Evolutionary conservation across 331 rosid species (phyloP), one percentile per base, ranked within the genome.

Genomic region (Acacia concinna): DNA sequence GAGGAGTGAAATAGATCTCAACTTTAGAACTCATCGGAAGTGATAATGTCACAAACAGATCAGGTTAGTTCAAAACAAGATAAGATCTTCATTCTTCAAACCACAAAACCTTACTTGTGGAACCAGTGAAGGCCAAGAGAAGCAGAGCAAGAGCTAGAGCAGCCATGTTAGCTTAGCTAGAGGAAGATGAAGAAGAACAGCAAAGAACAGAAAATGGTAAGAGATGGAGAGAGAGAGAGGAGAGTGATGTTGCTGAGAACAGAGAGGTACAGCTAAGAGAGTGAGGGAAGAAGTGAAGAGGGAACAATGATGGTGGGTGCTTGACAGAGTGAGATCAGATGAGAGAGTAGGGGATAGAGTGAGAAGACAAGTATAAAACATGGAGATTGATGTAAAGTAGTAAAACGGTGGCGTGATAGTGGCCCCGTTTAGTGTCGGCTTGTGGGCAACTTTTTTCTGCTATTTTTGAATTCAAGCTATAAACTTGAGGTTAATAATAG

Each of bases 61-160:
- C 78, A 23, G 67, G 37, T 27, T 35, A 52, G 72, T 37, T 37
- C 13, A 21, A 23, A 23, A 35, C 21, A 20, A 46, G 3, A 14
- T 56, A 21, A 68, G 78, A 83, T 74, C 81, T 69, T 15, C 6
- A 69, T 78, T 74, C 81, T 69, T 15, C 6, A 69, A 7, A 8
- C 57, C 21, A 73, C 5, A 57, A 63, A 76, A 70, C 76, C 89
- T 81, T 86, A 93, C 98, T 88, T 85, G 97, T 82, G 44, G 86
- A 80, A 84, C 76, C 82, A 41, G 91, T 71, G 86, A 91, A 63
- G 85, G 96, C 87, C 38, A 93, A 62, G 23, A 93, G 80, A 85
- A 93, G 87, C 25, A 91, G 74, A 2, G 79, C 74, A 32, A 85
- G 82, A 69, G 90, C 84, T 46, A 83, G 44, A 81, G 82, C 87